Base-by-base conservation (phyloP, 2,329 filamentous ascomycete genomes). In the Phoma herbarum region DNA sequence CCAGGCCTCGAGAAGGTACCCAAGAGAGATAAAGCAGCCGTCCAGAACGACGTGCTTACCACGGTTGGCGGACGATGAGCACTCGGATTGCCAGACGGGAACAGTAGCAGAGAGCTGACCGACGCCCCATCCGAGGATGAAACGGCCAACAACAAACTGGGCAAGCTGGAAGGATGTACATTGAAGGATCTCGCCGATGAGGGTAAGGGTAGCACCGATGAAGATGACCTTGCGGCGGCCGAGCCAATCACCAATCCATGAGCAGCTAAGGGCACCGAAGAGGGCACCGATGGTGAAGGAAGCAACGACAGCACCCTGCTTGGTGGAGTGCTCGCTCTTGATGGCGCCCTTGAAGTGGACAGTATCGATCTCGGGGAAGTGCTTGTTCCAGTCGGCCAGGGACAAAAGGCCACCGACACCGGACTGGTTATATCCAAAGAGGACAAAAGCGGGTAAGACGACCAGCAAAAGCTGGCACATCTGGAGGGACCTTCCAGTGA, bases 391-490 rank as follows among this genome's bases (percentile, higher is more conserved):
- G 58, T 75, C 74, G 9, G 63, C 56, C 2, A 78, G 69, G 55
- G 80, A 73, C 58, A 80, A 65, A n/a, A 84, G 73, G 14, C 82
- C 81, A 43, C 82, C 82, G n/a, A 81, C 76, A 45, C 80, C 80
- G 47, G 80, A 79, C 65, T 84, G 81, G 66, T 84, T 84, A 75
- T 84, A 85, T 51, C 83, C 82, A 63, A 82, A 84, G 46, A 82
- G 74, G 52, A 83, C 78, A 59, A 83, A 83, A 18, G 78, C 69
- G 7, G 77, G 77, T 44, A 75, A 57, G 52, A 78, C 77, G 35
- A 79, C 73, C 43, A 78, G 66, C 60, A 77, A 50, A 23, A 78
- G 73, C 65, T 78, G 73, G 31, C 67, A 66, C 52, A 62, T 62
- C 56, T 68, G 67, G 23, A 76, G 68, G 9, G 68, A 58, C 51